Evolutionary conservation across 352 stramenopile species (phyloP), one percentile per base, ranked within the genome.

Genomic region (Hyaloperonospora brassicae): DNA sequence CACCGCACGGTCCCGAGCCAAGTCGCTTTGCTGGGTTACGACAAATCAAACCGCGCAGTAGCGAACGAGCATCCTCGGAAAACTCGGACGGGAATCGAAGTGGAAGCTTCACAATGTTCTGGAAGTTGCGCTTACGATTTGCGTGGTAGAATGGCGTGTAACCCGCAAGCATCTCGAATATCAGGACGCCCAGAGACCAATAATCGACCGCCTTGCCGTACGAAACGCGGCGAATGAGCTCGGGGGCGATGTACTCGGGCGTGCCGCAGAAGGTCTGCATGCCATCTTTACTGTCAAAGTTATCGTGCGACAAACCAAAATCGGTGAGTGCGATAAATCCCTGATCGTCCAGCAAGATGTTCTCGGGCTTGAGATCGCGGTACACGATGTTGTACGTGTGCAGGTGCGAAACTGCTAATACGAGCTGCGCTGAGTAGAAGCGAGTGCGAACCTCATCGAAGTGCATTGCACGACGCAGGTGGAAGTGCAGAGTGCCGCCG

Each of bases 361-460:
- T 89, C 30, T 89, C 79, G 0, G 79, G 79, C 46, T 89, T 89
- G 2, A 89, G 64, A 57, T 89, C 79, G 23, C 79, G 76, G 55
- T 95, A 93, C 10, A 96, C 80, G 31, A 95, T 83, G 58, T 89
- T 82, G 54, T 86, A 87, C 25, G 78, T 87, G 64, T 95, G 86
- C 30, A 95, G 48, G 47, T 94, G 80, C 3, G 78, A 77, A 9
- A 94, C 66, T 13, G 79, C 84, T 3, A 91, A 60, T 31, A 95
- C 77, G 17, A 93, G 61, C 55, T 95, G 82, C 11, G 82, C 83
- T 3, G 77, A 76, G 65, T 95, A 95, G 50, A 90, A 89, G 1
- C 70, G 56, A 8, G 81, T 76, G 11, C 77, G 70, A 8, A 61
- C 48, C 50, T 93, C 80, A 34, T 79, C 67, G 31, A 95, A 94